Base-by-base conservation (phyloP, 163 green algal genomes). In the Chloroidium sp. region DNA sequence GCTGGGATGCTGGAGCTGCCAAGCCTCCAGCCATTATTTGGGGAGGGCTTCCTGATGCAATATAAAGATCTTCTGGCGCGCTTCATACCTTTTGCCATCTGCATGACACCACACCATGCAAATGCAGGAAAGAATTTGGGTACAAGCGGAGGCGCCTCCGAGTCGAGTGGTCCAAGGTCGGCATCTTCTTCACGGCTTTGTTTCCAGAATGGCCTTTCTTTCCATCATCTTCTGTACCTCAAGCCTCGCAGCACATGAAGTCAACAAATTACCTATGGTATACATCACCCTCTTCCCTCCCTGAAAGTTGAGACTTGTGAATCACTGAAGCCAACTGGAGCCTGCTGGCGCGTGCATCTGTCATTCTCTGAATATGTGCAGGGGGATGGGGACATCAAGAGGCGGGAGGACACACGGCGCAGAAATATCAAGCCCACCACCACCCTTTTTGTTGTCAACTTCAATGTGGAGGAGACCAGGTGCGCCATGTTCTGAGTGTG, bases 381-480 rank as follows among this genome's bases (percentile, higher is more conserved):
- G 82, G 84, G 81, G 0, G 86, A 92, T 78, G 82, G 84, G 2
- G 74, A 85, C 1, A 76, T 86, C n/a, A 89, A 88, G 75, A 74
- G 76, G 62, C 72, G 85, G 1, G 84, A 90, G 76, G 84, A 89
- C 6, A n/a, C 81, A 78, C 83, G 89, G 1, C 76, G 85, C 57
- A 84, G 86, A 61, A 79, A 87, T 4, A 84, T 80, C 13, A 81
- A 74, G 57, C 90, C 90, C 2, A 88, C 87, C 0, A 89, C 79
- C 2, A 93, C 90, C 0, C 84, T 94, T 61, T 94, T 94, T 82
- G 90, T 94, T 4, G 88, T 95, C 78, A 95, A 95, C 81, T 95
- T 95, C 87, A 90, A 95, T 61, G 80, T 84, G 1, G 80, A 87
- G 2, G 75, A 78, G 3, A 92, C 87, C 0, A 61, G 36, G 36